These are phyloP conservation scores for Cladophialophora immunda DNA, from an alignment of 2,329 filamentous ascomycete species.

Conservation along the genomic window DNA sequence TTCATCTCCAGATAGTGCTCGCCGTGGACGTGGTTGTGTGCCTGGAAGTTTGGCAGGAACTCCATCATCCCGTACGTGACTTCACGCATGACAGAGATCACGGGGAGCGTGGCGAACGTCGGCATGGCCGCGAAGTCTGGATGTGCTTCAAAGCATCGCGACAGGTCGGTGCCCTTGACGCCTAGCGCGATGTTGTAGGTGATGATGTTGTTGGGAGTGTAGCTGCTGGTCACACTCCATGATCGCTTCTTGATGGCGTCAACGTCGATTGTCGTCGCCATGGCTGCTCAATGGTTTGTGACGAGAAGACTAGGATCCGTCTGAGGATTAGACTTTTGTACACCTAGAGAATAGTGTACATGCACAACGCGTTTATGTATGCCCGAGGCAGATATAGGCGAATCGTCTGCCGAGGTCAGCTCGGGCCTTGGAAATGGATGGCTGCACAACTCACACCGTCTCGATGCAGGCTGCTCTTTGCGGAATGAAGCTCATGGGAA, in stretches of 20 bases:
- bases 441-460: not conserved
- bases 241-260: conserved; percentile 6
- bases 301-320: not conserved
- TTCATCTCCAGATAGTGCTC: conserved; percentile 31
- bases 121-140: conserved; percentile 28
- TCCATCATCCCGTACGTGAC: conserved; percentile 25
- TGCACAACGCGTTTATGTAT: conserved; percentile 1
- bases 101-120: conserved; percentile 25
- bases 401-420: not conserved
- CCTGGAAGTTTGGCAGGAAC: conserved; percentile 28
- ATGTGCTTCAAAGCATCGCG: conserved; percentile 30
- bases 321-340: not conserved
- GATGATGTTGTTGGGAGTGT: conserved; percentile 26
- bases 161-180: conserved; percentile 24
- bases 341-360: not conserved
- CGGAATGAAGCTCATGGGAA: not conserved
- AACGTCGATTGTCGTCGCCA: conserved; percentile 10
- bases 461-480: not conserved
- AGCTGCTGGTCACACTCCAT: conserved; percentile 23
- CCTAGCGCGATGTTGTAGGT: conserved; percentile 34
- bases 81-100: conserved; percentile 27
- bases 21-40: conserved; percentile 32
- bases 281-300: not conserved
- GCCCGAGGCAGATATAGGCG: not conserved
- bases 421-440: conserved; percentile 1